These are phyloP conservation scores for Pseudoperonospora humuli DNA, from an alignment of 352 stramenopile species.

Conservation along the genomic window DNA sequence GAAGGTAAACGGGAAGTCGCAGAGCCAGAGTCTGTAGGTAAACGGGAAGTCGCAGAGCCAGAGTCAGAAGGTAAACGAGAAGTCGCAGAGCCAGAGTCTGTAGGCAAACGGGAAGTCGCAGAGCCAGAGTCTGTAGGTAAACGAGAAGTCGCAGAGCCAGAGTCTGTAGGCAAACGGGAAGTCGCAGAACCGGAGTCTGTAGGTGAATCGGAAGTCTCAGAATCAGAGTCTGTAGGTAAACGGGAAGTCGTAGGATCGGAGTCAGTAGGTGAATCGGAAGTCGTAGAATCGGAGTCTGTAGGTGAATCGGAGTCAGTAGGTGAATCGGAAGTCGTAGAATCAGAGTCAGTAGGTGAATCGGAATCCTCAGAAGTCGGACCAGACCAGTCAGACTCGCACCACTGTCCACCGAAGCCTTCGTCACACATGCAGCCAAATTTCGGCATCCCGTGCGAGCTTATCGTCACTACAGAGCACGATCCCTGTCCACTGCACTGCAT, in stretches of 20 bases:
- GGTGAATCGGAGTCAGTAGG: background rate
- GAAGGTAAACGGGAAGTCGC: background rate
- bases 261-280: slow-evolving; percentile 6
- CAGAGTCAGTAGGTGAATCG: slow-evolving; percentile 4
- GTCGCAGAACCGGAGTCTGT: background rate
- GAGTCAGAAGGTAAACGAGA: slow-evolving; percentile 2
- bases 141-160: background rate
- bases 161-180: slow-evolving; percentile 10
- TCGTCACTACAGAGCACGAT: slow-evolving; percentile 36
- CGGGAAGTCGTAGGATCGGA: too few relatives aligned
- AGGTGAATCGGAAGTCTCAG: background rate
- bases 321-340: background rate
- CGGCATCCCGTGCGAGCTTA: slow-evolving; percentile 18
- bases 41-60: too few relatives aligned
- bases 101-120: too few relatives aligned
- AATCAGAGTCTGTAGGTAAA: slow-evolving; percentile 8
- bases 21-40: slow-evolving; percentile 5
- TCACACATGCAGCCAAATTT: slow-evolving; percentile 59
- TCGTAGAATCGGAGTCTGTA: slow-evolving; percentile 1
- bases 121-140: background rate
- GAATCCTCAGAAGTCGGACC: slow-evolving; percentile 5
- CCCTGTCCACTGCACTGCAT: slow-evolving; percentile 66
- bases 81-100: slow-evolving; percentile 1
- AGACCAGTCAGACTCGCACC: slow-evolving; percentile 31
- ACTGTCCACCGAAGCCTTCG: slow-evolving; percentile 58